Base-by-base conservation (phyloP, 1,284 basidiomycete species). In the Coriolopsis trogii region DNA sequence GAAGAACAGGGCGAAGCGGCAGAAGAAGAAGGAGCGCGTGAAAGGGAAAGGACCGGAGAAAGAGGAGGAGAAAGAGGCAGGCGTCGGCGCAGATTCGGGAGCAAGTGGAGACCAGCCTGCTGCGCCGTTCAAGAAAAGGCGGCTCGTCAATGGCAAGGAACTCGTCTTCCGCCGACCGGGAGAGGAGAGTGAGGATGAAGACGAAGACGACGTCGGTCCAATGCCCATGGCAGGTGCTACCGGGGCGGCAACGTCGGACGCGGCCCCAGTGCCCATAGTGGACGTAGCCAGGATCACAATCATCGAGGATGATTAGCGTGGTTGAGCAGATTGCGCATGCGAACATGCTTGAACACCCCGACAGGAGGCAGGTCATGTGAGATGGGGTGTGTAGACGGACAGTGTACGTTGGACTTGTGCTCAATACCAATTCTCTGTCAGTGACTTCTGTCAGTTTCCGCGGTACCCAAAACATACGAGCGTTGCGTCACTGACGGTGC, bases 1-100 rank as follows among this genome's bases (percentile, higher is more conserved):
- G 12, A 97, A 94, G 74, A 97, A 97, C 67, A 81, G 95, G 15
- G 89, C 91, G 9, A 95, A 91, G 68, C 76, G 95, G 42, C 89
- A 87, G 70, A 95, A 95, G 78, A 92, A 93, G 77, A 98, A 95
- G 68, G 85, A 79, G 58, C 79, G 76, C 41, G 73, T 74, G 64
- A 85, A 82, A 55, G 66, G 55, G 18, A 67, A 68, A 38, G 64
- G 49, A 0, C 26, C 39, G 12, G 63, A 63, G 28, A 67, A 67
- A 33, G 70, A 67, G 29, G 41, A 30, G 1, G 23, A 46, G 31
- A 9, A 46, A 29, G 23, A 46, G 21, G 51, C 39, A 15, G 51
- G 33, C n/a, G 41, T 42, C 23, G 40, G 59, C n/a, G 63, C 61
- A 15, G 55, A 53, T 6, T 43, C 54, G 37, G 66, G 61, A 6